These are phyloP conservation scores for Trypanosoma scelopori DNA, from an alignment of 208 protist species.

Conservation along the genomic window DNA sequence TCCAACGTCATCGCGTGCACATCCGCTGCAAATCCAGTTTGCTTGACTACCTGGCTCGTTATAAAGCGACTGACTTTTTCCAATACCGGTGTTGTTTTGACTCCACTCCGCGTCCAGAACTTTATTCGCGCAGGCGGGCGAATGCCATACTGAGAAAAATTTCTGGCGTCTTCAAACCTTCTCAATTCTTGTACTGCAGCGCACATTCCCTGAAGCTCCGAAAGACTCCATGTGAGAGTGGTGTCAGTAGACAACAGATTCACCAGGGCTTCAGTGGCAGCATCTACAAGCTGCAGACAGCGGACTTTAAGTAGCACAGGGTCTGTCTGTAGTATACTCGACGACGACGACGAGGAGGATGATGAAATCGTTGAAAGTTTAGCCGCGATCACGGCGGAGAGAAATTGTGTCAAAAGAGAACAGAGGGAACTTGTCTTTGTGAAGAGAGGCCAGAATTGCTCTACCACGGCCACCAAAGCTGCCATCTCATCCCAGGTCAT, in stretches of 20 bases:
- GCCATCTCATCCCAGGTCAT: conserved; percentile 45
- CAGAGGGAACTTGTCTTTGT: conserved; percentile 35
- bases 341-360: no score
- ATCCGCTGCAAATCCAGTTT: background rate
- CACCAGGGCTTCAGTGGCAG: background rate
- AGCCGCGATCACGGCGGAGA: conserved; percentile 32
- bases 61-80: conserved; percentile 11
- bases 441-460: conserved; percentile 40
- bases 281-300: conserved; percentile 18
- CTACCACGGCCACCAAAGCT: conserved; percentile 40
- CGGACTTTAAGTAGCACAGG: conserved; percentile 15
- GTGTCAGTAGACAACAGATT: background rate
- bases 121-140: background rate
- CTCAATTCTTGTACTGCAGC: conserved; percentile 5
- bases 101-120: conserved; percentile 16
- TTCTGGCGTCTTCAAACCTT: conserved; percentile 8
- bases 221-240: conserved; percentile 3
- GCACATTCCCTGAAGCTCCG: conserved; percentile 24
- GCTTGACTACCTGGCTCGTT: conserved; percentile 1
- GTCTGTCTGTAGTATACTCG: conserved; percentile 15
- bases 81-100: background rate
- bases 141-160: background rate
- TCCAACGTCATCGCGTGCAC: conserved; percentile 16
- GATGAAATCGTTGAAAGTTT: conserved; percentile 2
- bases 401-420: conserved; percentile 53